Conservation (phyloP, 139 green algal species). For the Coelastrella sp. region DNA sequence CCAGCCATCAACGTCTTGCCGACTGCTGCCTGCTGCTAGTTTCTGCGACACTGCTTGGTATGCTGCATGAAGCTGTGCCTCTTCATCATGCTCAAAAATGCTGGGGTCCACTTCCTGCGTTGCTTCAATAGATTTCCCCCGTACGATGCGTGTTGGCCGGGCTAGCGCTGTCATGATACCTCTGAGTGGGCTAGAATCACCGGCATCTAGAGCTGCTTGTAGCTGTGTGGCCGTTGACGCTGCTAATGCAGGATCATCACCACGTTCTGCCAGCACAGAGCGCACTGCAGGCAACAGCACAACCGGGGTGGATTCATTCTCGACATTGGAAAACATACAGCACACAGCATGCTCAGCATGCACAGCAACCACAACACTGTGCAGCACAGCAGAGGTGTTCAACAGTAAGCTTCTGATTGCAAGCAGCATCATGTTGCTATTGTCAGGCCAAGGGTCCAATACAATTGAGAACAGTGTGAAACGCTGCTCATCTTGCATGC, state of each 20-base stretch:
- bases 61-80: conserved; percentile 74
- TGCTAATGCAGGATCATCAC: conserved; percentile 80
- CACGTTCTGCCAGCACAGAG: conserved; percentile 87
- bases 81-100: conserved; percentile 85
- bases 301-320: not conserved
- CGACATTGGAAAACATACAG: not conserved
- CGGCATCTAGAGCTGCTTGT: conserved; percentile 60
- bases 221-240: conserved; percentile 78
- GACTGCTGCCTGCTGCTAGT: conserved; percentile 35
- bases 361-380: not conserved
- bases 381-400: not conserved
- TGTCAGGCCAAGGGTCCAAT: too few species aligned
- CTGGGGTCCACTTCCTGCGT: conserved; percentile 61
- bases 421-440: not conserved
- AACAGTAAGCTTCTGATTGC: too few species aligned
- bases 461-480: too few species aligned
- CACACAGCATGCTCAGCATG: not conserved
- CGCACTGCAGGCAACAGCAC: conserved; percentile 69
- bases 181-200: conserved; percentile 40
- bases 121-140: conserved; percentile 84
- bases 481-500: too few species aligned
- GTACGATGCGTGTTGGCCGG: conserved; percentile 87
- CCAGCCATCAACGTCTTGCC: conserved; percentile 67
- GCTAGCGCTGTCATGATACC: conserved; percentile 83
- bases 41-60: conserved; percentile 51